Conservation (phyloP, 306 rosid genomes). For the Biancaea sappan region DNA sequence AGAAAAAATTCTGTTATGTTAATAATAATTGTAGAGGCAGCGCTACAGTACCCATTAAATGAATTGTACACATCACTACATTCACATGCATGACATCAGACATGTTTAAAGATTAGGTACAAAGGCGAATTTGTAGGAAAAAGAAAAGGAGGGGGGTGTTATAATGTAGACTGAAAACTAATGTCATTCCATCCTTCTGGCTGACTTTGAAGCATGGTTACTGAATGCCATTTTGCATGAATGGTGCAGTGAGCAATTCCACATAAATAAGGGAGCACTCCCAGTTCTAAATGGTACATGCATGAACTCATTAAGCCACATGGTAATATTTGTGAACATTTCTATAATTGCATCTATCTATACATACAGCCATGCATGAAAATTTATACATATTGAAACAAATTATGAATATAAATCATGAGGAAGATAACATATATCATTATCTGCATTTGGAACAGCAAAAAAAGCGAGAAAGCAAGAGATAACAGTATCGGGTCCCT, state of each 20-base stretch:
- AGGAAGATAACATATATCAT: constrained; percentile 4
- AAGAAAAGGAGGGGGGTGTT: neutral
- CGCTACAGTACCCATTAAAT: constrained; percentile 17
- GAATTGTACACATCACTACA: constrained; percentile 24
- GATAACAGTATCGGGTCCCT: neutral
- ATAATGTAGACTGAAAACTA: neutral
- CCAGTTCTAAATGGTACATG: neutral
- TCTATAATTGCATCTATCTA: neutral
- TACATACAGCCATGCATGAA: neutral
- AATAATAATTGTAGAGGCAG: neutral
- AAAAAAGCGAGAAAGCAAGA: constrained; percentile 12
- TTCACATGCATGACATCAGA: constrained; percentile 14
- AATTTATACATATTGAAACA: neutral
- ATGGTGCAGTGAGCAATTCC: constrained; percentile 12
- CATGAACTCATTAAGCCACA: constrained; percentile 11
- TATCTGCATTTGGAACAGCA: neutral
- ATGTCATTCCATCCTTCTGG: constrained; percentile 8
- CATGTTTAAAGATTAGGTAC: constrained; percentile 3
- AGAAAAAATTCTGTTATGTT: constrained; percentile 3
- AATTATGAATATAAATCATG: constrained; percentile 3
- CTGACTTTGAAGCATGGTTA: neutral
- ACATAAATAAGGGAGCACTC: neutral
- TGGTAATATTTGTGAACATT: constrained; percentile 10
- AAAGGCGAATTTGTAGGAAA: constrained; percentile 12
- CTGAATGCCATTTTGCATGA: neutral